Conservation (phyloP, 2,329 filamentous ascomycete species). For the Nemania sp. region DNA sequence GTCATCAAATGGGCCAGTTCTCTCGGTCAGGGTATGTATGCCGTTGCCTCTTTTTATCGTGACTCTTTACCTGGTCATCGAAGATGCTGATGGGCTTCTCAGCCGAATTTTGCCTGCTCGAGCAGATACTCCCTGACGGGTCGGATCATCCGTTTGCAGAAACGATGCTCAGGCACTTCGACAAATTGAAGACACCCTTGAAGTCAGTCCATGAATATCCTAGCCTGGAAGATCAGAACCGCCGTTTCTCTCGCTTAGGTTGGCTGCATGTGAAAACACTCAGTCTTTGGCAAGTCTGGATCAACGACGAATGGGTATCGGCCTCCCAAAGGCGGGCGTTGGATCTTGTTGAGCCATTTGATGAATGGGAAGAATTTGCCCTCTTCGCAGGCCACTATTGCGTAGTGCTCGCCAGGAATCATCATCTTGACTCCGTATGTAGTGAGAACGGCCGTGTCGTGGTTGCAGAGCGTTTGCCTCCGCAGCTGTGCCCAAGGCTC, state of each 20-base stretch:
- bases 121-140: constrained; percentile 83
- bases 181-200: constrained; percentile 79
- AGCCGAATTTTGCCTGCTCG: constrained; percentile 84
- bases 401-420: constrained; percentile 66
- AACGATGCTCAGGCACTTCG: constrained; percentile 84
- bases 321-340: constrained; percentile 62
- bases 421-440: neutral
- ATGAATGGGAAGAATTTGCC: constrained; percentile 95
- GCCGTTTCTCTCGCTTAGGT: constrained; percentile 70
- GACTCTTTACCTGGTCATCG: neutral
- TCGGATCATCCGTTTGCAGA: constrained; percentile 79
- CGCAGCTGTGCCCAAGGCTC: constrained; percentile 22
- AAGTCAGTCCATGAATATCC: constrained; percentile 74
- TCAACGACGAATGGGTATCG: constrained; percentile 67
- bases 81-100: constrained; percentile 25
- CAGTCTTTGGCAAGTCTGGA: constrained; percentile 85
- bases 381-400: constrained; percentile 86
- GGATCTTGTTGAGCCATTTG: constrained; percentile 79
- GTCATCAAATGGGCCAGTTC: constrained; percentile 79
- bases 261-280: constrained; percentile 67
- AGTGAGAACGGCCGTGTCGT: neutral
- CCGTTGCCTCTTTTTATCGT: no score
- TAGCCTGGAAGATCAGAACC: constrained; percentile 65
- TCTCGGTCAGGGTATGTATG: constrained; percentile 64
- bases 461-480: constrained; percentile 7